Evolutionary conservation across 805 yeast species (phyloP), one percentile per base, ranked within the genome.

Genomic region (Peterozyma xylosa): DNA sequence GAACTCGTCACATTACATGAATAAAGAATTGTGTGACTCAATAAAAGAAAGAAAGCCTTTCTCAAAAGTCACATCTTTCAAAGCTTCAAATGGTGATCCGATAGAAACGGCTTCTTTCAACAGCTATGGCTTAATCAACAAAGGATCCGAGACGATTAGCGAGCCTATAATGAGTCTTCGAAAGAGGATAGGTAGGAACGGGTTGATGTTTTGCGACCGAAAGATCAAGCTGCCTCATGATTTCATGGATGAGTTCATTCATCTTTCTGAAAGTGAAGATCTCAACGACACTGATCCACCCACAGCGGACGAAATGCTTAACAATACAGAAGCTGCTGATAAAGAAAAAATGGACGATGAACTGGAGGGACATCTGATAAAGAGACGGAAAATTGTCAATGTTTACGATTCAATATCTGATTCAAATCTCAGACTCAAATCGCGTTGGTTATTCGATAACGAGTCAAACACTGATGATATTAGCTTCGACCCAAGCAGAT

Each of bases 171-270:
- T 79, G 56, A 71, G 84, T 45, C 63, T 87, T 45, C 73, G 97
- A 49, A 82, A 80, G 56, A 76, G 98, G 54, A 64, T 70, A 33
- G 96, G 93, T 15, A 74, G 96, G 54, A 70, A 73, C 39, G 85
- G 85, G 34, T 70, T 84, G 38, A 63, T 73, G 15, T 86, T 84
- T 66, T 62, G 90, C 47, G 98, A 90, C 63, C 71, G 96, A 27
- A 59, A 76, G 79, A 54, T 55, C 39, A 47, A 56, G 21, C 52
- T 67, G 33, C 66, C 70, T 5, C 54, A 53, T 30, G 59, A 60
- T 33, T 65, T 62, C 6, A 53, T 67, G 29, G 65, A 66, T 35
- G 72, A 71, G 37, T 68, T 67, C 53, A 51, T 74, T 38, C 67
- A 70, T 43, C 60, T 67, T 47, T 58, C 64, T 7, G 73, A 56